These are phyloP conservation scores for Cruciata laevipes DNA, from an alignment of 257 asterid genomes.

Conservation along the genomic window DNA sequence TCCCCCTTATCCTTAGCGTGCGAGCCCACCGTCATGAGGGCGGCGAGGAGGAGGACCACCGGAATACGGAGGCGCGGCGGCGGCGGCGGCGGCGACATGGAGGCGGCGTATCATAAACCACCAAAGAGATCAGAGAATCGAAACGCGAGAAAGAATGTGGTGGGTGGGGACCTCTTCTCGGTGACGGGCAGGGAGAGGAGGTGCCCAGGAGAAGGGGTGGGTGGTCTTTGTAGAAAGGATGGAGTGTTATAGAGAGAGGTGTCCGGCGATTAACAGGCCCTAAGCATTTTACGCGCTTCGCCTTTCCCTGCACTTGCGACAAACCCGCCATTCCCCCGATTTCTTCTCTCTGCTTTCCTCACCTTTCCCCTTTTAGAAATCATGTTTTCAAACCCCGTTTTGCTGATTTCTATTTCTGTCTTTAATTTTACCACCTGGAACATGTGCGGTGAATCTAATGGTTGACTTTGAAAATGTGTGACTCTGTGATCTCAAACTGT, in stretches of 20 bases:
- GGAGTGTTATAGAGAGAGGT: conserved; percentile 20
- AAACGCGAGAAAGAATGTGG: not conserved
- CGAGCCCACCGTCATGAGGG: not conserved
- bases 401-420: too few relatives aligned
- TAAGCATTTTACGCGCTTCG: conserved; percentile 19
- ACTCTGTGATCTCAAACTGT: too few relatives aligned
- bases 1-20: not conserved
- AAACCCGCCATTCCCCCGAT: not conserved
- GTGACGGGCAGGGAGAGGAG: conserved; percentile 9
- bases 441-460: too few relatives aligned
- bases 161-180: conserved; percentile 18
- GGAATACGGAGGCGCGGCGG: not conserved
- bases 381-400: too few relatives aligned
- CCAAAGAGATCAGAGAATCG: not conserved
- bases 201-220: conserved; percentile 21
- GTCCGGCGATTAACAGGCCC: conserved; percentile 18
- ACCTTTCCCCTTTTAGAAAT: not conserved
- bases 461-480: too few relatives aligned
- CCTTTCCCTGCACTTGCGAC: not conserved
- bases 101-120: not conserved
- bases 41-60: not conserved
- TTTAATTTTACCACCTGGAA: too few relatives aligned
- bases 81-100: conserved; percentile 3
- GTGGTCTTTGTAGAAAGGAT: conserved; percentile 15
- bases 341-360: not conserved